Evolutionary conservation across 371 early-diverging fungal genomes (phyloP), one percentile per base, ranked within the genome.

Genomic region (Apophysomyces trapeziformis): DNA sequence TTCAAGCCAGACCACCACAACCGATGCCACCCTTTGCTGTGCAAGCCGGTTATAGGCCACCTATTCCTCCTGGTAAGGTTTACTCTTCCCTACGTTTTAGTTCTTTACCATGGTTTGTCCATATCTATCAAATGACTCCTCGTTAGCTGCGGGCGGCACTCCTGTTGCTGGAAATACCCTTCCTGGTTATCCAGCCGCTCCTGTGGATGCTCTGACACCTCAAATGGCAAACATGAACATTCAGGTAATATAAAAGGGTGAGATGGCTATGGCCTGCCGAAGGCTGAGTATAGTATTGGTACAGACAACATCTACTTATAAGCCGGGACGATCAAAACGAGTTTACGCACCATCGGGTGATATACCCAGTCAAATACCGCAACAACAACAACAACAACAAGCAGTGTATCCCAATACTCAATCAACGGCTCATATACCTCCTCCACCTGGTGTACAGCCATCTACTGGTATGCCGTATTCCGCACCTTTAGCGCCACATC

Each of bases 261-360:
- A 26, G 32, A 26, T 26, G 3, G 32, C 32, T 26, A 26, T 26
- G 32, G 32, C 32, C 32, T 26, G 32, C 3, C 2, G 32, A 26
- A 26, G 32, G 32, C 32, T 26, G 32, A 26, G 32, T 2, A 26
- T 26, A 26, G 32, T 26, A 21, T 45, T 26, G 18, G 32, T 46
- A 16, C 18, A 18, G 44, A 43, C 47, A 13, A 26, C 62, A 12
- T 36, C 62, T 62, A 32, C 62, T n/a, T 37, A 35, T 32, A 62
- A 36, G 13, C 63, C 68, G 45, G 70, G 70, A 21, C 68, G 66
- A 21, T 61, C 78, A 0, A 74, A 68, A 57, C 70, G 78, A 37
- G 78, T 70, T n/a, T 77, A 77, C 68, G 75, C 78, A 38, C 64
- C 72, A 11, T 38, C 64, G 16, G 59, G 70, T 14, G 62, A 35